Evolutionary conservation across 306 rosid species (phyloP).

Genomic region (Cucumis melo): DNA sequence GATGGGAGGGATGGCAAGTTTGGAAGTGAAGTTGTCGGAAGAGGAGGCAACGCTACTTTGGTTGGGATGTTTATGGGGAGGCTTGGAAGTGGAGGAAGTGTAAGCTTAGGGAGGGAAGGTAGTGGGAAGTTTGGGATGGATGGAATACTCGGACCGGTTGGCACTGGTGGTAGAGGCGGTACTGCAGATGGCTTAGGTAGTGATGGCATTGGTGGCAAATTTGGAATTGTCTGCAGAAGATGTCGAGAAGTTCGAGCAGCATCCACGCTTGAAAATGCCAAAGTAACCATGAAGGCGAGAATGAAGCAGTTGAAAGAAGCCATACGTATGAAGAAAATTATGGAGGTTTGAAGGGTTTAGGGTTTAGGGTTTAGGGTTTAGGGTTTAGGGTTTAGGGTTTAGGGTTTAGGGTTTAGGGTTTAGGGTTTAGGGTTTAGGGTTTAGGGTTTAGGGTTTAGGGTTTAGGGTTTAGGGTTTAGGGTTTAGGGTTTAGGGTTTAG

Average conservation of each 20-base stretch:
- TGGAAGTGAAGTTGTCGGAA: not conserved
- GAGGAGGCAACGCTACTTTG: not conserved
- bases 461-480: too few species aligned
- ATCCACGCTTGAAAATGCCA: not conserved
- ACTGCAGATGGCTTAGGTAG: not conserved
- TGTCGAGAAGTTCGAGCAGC: not conserved
- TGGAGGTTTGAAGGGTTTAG: not conserved
- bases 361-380: too few species aligned
- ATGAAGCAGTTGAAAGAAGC: not conserved
- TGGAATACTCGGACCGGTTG: not conserved
- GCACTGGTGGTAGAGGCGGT: not conserved
- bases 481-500: too few species aligned
- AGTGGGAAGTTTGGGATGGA: conserved; percentile 4
- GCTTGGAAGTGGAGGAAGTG: conserved; percentile 10
- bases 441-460: too few species aligned
- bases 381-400: too few species aligned
- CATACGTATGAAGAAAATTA: not conserved
- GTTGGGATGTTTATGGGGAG: not conserved
- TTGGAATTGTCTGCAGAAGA: conserved; percentile 4
- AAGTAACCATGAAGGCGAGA: not conserved
- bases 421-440: too few species aligned
- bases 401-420: too few species aligned
- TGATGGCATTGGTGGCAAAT: not conserved
- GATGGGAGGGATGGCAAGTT: not conserved
- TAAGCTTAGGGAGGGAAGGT: not conserved